phyloP scores from a whole-genome alignment of 179 eudicot species.

The Silene noctiflora region DNA sequence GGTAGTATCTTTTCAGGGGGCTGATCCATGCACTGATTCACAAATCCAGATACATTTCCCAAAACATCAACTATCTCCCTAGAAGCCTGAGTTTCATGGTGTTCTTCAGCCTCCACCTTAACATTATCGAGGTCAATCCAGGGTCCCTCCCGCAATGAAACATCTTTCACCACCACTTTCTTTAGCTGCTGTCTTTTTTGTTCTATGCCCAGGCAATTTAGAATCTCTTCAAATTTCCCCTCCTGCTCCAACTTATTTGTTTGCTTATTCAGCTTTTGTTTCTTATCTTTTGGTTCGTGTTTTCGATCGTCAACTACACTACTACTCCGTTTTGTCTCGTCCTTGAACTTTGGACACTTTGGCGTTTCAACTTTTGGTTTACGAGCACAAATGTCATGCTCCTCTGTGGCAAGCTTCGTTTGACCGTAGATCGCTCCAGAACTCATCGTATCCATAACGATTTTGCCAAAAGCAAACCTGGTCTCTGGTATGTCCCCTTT shows the following conservation, averaged over 20 bases:
- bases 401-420: slow-evolving; percentile 21
- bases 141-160: slow-evolving; percentile 17
- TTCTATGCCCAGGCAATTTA: background rate
- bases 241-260: slow-evolving; percentile 9
- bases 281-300: slow-evolving; percentile 25
- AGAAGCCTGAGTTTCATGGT: background rate
- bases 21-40: background rate
- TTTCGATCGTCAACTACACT: slow-evolving; percentile 11
- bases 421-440: slow-evolving; percentile 18
- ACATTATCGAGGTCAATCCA: slow-evolving; percentile 8
- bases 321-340: slow-evolving; percentile 20
- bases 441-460: slow-evolving; percentile 60
- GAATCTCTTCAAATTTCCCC: slow-evolving; percentile 15
- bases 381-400: background rate
- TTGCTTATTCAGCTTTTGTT: slow-evolving; percentile 28
- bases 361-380: background rate
- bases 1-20: slow-evolving; percentile 3
- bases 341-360: slow-evolving; percentile 9
- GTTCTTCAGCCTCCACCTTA: slow-evolving; percentile 19
- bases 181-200: slow-evolving; percentile 27
- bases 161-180: slow-evolving; percentile 30
- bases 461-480: slow-evolving; percentile 69
- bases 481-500: slow-evolving; percentile 46
- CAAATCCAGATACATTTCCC: background rate
- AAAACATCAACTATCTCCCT: background rate